Conservation (phyloP, 2,329 filamentous ascomycete species). For the Polychaeton citri region DNA sequence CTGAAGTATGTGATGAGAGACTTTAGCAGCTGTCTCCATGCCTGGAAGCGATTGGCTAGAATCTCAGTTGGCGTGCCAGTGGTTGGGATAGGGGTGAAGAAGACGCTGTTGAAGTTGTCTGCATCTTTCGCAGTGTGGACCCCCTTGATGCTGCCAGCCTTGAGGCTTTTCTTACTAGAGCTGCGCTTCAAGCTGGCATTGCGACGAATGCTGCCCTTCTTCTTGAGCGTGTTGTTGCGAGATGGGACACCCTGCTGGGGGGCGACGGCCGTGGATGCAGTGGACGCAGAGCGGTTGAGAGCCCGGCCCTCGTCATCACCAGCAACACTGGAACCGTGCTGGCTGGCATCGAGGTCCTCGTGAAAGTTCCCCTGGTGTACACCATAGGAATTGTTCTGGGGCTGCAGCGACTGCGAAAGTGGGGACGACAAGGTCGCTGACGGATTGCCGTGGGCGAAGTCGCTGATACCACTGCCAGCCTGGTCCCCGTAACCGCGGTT, state of each 20-base stretch:
- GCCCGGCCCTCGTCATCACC: constrained; percentile 31
- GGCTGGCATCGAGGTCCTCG: constrained; percentile 56
- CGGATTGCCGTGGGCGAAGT: constrained; percentile 27
- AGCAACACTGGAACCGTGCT: constrained; percentile 51
- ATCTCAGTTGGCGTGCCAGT: constrained; percentile 77
- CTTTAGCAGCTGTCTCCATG: constrained; percentile 91
- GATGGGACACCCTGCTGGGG: constrained; percentile 26
- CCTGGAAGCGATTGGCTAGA: constrained; percentile 79
- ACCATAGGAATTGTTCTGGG: constrained; percentile 24
- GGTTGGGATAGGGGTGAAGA: constrained; percentile 81
- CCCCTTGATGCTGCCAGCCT: constrained; percentile 76
- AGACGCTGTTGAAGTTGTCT: constrained; percentile 66
- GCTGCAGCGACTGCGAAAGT: constrained; percentile 19
- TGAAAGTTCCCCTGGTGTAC: constrained; percentile 19
- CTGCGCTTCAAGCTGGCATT: constrained; percentile 64
- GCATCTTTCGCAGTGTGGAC: constrained; percentile 52
- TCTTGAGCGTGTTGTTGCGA: constrained; percentile 70
- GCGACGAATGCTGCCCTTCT: constrained; percentile 67
- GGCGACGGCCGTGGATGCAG: constrained; percentile 32
- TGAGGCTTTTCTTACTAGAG: constrained; percentile 66
- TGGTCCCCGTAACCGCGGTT: constrained; percentile 19
- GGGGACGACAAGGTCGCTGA: constrained; percentile 20
- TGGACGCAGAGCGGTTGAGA: constrained; percentile 51
- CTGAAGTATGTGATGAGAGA: constrained; percentile 89
- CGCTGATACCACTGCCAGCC: constrained; percentile 10